Evolutionary conservation across 164 flowering plant species (phyloP).

Genomic region (Liriodendron chinense): DNA sequence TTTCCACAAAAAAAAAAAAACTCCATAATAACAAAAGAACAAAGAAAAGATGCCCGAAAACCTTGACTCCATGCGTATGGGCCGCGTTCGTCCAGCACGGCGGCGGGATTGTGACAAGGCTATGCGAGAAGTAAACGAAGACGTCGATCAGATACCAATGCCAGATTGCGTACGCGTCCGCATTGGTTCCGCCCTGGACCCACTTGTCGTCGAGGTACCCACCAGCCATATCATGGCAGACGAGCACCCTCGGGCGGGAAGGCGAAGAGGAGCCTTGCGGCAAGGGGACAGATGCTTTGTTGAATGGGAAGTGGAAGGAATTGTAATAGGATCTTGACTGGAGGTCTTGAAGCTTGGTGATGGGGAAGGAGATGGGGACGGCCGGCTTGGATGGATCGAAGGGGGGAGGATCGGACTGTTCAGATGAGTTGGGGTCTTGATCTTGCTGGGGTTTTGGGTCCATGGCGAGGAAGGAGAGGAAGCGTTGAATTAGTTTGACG

Average conservation of each 20-base stretch:
- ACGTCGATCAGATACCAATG: conserved; percentile 96
- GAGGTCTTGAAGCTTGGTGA: conserved; percentile 63
- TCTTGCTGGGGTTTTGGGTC: neutral
- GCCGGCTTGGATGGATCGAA: conserved; percentile 65
- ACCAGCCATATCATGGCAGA: conserved; percentile 89
- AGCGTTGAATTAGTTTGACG: conserved; percentile 16
- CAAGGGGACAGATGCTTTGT: conserved; percentile 51
- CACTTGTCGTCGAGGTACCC: conserved; percentile 81
- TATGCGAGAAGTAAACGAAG: conserved; percentile 87
- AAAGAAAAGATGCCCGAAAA: conserved; percentile 15
- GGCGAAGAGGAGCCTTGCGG: conserved; percentile 28
- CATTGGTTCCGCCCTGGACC: conserved; percentile 74
- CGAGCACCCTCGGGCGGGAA: conserved; percentile 56
- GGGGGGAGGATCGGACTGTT: conserved; percentile 29
- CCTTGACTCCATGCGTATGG: conserved; percentile 89
- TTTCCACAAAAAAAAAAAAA: neutral
- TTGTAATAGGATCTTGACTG: conserved; percentile 63
- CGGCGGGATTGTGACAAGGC: conserved; percentile 82
- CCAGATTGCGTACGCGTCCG: conserved; percentile 74
- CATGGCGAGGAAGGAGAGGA: conserved; percentile 11
- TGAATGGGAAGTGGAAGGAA: conserved; percentile 86
- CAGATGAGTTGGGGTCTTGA: neutral
- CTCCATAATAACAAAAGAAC: neutral
- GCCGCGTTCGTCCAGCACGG: conserved; percentile 92
- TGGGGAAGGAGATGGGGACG: conserved; percentile 68